A percentile compares a stretch with the other conserved stretches of the same genome.
These are phyloP conservation scores for Suillus hirtellus DNA, from an alignment of 768 basidiomycete species.

Conservation along the genomic window DNA sequence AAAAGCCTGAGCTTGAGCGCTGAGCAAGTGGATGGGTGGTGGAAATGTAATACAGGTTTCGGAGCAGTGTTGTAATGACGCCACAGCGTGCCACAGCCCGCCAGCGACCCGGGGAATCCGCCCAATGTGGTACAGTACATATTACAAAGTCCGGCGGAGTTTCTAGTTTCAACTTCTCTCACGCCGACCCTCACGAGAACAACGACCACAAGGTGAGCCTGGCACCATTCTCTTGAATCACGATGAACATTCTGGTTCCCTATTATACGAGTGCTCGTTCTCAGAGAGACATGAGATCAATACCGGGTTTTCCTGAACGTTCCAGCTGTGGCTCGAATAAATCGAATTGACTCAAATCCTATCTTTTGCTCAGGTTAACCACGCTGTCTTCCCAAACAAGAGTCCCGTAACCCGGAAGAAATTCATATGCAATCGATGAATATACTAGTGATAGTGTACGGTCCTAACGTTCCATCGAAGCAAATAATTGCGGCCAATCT, in stretches of 20 bases:
- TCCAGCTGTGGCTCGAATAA: not conserved
- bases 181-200: not conserved
- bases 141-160: not conserved
- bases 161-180: not conserved
- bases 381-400: not conserved
- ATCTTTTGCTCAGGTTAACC: not conserved
- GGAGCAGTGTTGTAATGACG: slow-evolving; percentile 4
- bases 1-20: not conserved
- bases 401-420: not conserved
- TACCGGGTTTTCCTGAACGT: slow-evolving; percentile 47
- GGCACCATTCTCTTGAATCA: not conserved
- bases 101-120: not conserved
- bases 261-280: slow-evolving; percentile 52
- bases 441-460: slow-evolving; percentile 4
- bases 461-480: slow-evolving; percentile 18
- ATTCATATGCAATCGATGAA: not conserved
- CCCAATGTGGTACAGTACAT: not conserved
- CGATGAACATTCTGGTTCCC: slow-evolving; percentile 61
- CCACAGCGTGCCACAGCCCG: not conserved
- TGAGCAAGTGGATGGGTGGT: slow-evolving; percentile 11
- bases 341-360: not conserved
- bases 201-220: not conserved
- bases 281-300: slow-evolving; percentile 39
- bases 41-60: slow-evolving; percentile 1
- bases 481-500: slow-evolving; percentile 46